Evolutionary conservation across 169 alveolate genomes (phyloP), one percentile per base, ranked within the genome.

Genomic region (Plasmodium falciparum): DNA sequence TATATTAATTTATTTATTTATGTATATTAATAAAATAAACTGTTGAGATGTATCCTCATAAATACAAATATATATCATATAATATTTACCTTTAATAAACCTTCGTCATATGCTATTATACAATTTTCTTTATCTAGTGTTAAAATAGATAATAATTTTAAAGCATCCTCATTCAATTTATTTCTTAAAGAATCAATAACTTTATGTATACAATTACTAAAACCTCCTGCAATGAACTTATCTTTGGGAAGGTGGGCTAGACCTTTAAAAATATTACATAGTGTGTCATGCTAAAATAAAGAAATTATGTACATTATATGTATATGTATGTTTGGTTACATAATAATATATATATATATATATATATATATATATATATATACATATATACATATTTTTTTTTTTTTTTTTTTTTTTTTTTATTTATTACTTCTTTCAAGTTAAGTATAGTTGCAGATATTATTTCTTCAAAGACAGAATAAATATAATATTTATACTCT

Each of bases 61-160:
- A 52, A 52, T 52, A 52, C 22, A n/a, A 8, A 52, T 52, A 13
- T 52, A 29, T 8, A 22, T 22, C 43, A 61, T 61, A 74, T 58
- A 26, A 5, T 9, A 9, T 52, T 71, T 17, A 85, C 92, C 69
- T 71, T 85, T 39, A 85, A 49, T 1, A 85, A 74, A 2, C 92
- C 92, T 50, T 85, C 92, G 69, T 85, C 92, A 52, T 85, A 85
- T 7, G 92, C 88, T 39, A 85, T 85, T 39, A 85, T 17, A 33
- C 92, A 85, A 33, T 43, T 71, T 71, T 85, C 74, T 56, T 70
- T 73, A 49, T 85, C 88, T n/a, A 72, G 29, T 50, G 74, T 71
- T 11, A 50, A 62, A 59, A 85, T 69, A 24, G 92, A 69, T 22
- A 85, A 54, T 50, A 85, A 61, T 33, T 12, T 39, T 17, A 85